Evolutionary conservation across 2,329 filamentous ascomycete genomes (phyloP).

Genomic region (Coleophoma crateriformis): DNA sequence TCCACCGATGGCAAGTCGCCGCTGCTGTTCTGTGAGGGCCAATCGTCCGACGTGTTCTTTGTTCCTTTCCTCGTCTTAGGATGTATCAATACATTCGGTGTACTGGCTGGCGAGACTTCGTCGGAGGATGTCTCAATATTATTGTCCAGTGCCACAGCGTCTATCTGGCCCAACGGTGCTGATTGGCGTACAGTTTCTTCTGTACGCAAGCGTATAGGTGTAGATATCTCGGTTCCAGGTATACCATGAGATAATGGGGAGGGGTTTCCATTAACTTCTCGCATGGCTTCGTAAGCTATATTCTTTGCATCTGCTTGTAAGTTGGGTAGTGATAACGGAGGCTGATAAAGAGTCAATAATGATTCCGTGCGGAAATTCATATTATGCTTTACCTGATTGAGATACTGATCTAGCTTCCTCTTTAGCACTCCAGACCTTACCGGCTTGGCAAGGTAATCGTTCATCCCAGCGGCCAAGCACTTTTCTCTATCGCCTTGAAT

Average conservation of each 20-base stretch:
- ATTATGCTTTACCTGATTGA: constrained; percentile 28
- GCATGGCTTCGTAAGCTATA: background rate
- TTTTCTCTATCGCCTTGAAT: constrained; percentile 94
- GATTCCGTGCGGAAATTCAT: background rate
- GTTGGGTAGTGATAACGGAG: background rate
- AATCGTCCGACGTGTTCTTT: too few relatives aligned
- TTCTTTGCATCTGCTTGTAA: background rate
- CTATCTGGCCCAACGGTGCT: too few relatives aligned
- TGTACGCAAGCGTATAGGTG: too few relatives aligned
- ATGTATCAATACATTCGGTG: too few relatives aligned
- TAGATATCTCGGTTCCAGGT: too few relatives aligned
- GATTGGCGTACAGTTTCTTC: too few relatives aligned
- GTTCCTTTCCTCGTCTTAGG: too few relatives aligned
- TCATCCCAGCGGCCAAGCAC: constrained; percentile 94
- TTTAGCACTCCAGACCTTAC: constrained; percentile 85
- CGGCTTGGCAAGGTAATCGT: constrained; percentile 93
- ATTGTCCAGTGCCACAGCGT: too few relatives aligned
- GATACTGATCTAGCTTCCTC: constrained; percentile 70
- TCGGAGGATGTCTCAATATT: too few relatives aligned
- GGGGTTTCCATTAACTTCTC: background rate
- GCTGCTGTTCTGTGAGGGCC: too few relatives aligned
- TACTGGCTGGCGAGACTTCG: background rate
- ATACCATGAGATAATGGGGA: background rate
- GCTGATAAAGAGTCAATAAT: background rate
- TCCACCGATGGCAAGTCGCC: too few relatives aligned